Conservation (phyloP, 805 yeast genomes). For the Isabelozyma heimii region DNA sequence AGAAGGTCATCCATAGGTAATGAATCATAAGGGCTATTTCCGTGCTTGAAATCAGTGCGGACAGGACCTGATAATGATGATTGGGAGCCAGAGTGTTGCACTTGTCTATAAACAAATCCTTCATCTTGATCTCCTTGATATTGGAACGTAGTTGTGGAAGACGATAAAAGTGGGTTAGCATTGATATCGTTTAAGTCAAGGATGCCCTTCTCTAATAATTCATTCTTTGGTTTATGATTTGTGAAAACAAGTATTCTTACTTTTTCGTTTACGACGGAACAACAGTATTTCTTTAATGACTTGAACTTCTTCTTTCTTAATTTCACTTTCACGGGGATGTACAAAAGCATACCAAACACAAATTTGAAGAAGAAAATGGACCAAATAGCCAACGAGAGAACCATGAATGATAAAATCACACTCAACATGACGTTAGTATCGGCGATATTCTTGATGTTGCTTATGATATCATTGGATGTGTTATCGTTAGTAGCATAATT, state of each 20-base stretch:
- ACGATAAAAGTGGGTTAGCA: constrained; percentile 24
- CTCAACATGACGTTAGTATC: constrained; percentile 61
- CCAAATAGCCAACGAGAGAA: constrained; percentile 74
- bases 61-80: neutral
- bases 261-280: constrained; percentile 54
- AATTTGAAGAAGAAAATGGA: constrained; percentile 59
- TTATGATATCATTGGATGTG: constrained; percentile 38
- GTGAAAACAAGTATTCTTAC: constrained; percentile 51
- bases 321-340: constrained; percentile 50
- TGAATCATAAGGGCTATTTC: constrained; percentile 5
- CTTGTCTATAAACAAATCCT: constrained; percentile 1
- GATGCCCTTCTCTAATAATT: constrained; percentile 29
- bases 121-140: neutral
- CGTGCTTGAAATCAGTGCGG: neutral
- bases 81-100: neutral
- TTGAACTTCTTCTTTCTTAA: constrained; percentile 33
- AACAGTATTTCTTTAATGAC: constrained; percentile 60
- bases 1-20: constrained; percentile 5
- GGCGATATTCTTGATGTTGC: constrained; percentile 58
- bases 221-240: constrained; percentile 34
- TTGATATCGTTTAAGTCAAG: constrained; percentile 20
- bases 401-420: constrained; percentile 71
- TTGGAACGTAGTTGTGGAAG: constrained; percentile 11
- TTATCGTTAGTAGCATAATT: constrained; percentile 50
- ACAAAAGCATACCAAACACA: constrained; percentile 50